Conservation (phyloP, 1,139 yeast genomes). For the Entelexis sorbosivorans region DNA sequence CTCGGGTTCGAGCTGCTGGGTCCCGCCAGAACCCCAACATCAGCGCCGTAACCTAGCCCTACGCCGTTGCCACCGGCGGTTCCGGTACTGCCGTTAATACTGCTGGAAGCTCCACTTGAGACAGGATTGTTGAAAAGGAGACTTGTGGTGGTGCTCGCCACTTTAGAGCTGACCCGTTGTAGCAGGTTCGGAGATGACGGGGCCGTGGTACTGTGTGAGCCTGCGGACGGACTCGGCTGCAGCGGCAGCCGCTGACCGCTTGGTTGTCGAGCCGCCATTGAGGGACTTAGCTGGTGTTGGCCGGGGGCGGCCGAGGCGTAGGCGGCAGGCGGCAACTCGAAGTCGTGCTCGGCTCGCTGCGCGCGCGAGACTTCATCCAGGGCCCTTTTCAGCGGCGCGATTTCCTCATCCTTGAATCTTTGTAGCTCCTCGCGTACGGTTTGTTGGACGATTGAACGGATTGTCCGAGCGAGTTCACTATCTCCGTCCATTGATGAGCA, state of each 20-base stretch:
- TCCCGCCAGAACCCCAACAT: neutral
- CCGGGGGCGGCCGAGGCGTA: neutral
- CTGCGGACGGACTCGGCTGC: neutral
- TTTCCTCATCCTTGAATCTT: constrained; percentile 13
- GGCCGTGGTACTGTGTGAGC: neutral
- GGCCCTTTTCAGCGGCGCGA: constrained; percentile 10
- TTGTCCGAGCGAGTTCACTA: constrained; percentile 1
- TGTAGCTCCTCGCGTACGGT: constrained; percentile 14
- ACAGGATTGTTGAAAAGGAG: constrained; percentile 2
- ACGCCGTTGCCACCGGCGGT: neutral
- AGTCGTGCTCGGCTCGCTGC: neutral
- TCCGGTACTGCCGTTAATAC: neutral
- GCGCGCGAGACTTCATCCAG: constrained; percentile 1
- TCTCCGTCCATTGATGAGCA: constrained; percentile 3
- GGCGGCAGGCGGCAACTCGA: constrained; percentile 10
- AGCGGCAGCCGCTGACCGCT: neutral
- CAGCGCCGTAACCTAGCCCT: neutral
- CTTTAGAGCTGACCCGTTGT: constrained; percentile 16
- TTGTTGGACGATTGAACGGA: constrained; percentile 12
- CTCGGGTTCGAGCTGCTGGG: neutral
- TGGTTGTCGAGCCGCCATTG: neutral
- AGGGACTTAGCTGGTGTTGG: neutral
- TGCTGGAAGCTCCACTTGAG: neutral
- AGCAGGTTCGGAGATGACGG: constrained; percentile 10
- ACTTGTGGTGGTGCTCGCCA: constrained; percentile 11